Conservation (phyloP, 805 yeast species). For the Schwanniomyces occidentalis region DNA sequence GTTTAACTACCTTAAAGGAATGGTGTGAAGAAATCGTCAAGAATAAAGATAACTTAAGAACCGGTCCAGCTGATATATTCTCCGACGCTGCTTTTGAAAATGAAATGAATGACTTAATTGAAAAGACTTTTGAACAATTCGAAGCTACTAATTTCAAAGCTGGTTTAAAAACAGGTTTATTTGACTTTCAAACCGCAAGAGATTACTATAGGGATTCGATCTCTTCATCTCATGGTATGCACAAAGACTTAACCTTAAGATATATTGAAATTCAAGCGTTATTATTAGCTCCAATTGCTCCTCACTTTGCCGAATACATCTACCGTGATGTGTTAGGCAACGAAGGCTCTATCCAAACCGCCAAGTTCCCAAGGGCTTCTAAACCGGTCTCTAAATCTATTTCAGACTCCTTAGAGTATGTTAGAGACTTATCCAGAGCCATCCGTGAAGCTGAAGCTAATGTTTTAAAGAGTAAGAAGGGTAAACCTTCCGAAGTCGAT, state of each 20-base stretch:
- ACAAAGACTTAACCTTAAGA: slow-evolving; percentile 72
- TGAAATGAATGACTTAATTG: slow-evolving; percentile 84
- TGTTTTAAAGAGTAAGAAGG: slow-evolving; percentile 76
- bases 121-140: slow-evolving; percentile 71
- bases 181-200: slow-evolving; percentile 92
- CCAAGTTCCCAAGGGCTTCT: slow-evolving; percentile 77
- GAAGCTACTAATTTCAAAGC: slow-evolving; percentile 75
- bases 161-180: slow-evolving; percentile 87
- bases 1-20: slow-evolving; percentile 88
- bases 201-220: slow-evolving; percentile 91
- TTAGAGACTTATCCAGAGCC: slow-evolving; percentile 74
- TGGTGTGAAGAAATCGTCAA: slow-evolving; percentile 85
- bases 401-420: slow-evolving; percentile 72
- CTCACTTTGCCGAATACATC: slow-evolving; percentile 90
- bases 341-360: slow-evolving; percentile 65
- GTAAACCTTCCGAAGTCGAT: slow-evolving; percentile 74
- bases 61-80: slow-evolving; percentile 55
- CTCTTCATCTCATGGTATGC: slow-evolving; percentile 62
- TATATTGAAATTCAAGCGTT: slow-evolving; percentile 87
- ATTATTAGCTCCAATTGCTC: slow-evolving; percentile 88
- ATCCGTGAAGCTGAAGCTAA: slow-evolving; percentile 93
- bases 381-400: slow-evolving; percentile 62
- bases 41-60: slow-evolving; percentile 48
- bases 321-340: slow-evolving; percentile 80
- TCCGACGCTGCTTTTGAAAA: slow-evolving; percentile 90